Evolutionary conservation across 2,329 filamentous ascomycete species (phyloP).

Genomic region (Epichloe gansuensis): DNA sequence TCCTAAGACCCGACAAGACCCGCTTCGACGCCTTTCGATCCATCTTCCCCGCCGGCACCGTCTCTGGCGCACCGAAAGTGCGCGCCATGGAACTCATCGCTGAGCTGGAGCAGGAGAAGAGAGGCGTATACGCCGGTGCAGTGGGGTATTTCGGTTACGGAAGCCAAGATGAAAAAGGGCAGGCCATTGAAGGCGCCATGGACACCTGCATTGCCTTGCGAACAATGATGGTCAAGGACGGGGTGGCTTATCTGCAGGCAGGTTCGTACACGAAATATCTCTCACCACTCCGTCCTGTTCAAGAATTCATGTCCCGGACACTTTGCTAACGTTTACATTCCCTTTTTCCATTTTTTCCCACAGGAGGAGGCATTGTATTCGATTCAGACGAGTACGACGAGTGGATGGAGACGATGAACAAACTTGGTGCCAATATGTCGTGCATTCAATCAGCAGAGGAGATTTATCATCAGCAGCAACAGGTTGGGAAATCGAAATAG

Average conservation of each 20-base stretch:
- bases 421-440: slow-evolving; percentile 78
- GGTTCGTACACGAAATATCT: slow-evolving; percentile 26
- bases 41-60: slow-evolving; percentile 94
- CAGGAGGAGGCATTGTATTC: slow-evolving; percentile 78
- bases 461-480: slow-evolving; percentile 32
- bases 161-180: slow-evolving; percentile 51
- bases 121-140: slow-evolving; percentile 88
- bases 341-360: not conserved
- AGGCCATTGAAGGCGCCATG: slow-evolving; percentile 70
- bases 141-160: slow-evolving; percentile 95
- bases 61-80: slow-evolving; percentile 91
- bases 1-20: slow-evolving; percentile 72
- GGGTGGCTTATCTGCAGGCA: slow-evolving; percentile 82
- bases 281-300: too few relatives aligned
- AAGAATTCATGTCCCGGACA: too few relatives aligned
- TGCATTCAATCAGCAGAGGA: slow-evolving; percentile 79
- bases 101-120: slow-evolving; percentile 85
- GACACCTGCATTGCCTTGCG: slow-evolving; percentile 72
- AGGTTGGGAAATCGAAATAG: slow-evolving; percentile 3
- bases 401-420: slow-evolving; percentile 91
- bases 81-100: slow-evolving; percentile 95
- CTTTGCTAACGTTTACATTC: not conserved
- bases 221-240: slow-evolving; percentile 91
- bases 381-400: slow-evolving; percentile 90
- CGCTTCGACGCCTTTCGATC: slow-evolving; percentile 92